These are phyloP conservation scores for Ceratorhiza oryzae-sativae DNA, from an alignment of 1,284 basidiomycete genomes.

Conservation along the genomic window DNA sequence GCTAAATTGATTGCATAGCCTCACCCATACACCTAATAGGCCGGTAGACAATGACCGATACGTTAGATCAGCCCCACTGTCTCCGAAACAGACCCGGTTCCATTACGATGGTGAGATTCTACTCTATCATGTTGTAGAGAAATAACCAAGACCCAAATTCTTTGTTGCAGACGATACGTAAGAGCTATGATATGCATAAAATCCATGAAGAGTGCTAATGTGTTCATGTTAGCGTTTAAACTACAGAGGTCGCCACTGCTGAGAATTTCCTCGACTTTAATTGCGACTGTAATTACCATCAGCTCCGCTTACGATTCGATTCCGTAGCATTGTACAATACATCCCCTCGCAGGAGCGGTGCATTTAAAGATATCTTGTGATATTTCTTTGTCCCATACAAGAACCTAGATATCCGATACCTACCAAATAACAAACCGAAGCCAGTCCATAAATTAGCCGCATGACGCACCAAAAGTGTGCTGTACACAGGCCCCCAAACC, in stretches of 20 bases:
- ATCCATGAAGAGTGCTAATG: slow-evolving; percentile 3
- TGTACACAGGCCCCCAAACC: background rate
- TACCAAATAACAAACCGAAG: slow-evolving; percentile 1
- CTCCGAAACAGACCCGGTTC: slow-evolving; percentile 86
- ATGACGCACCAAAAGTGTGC: background rate
- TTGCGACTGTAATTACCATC: background rate
- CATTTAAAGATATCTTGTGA: background rate
- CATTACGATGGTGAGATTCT: slow-evolving; percentile 70
- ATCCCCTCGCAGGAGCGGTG: background rate
- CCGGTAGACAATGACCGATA: slow-evolving; percentile 82
- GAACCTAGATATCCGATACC: background rate
- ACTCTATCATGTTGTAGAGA: background rate
- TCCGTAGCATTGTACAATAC: background rate
- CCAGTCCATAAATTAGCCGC: slow-evolving; percentile 19
- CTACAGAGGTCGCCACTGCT: background rate
- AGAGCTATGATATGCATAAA: background rate
- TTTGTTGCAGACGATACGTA: slow-evolving; percentile 30
- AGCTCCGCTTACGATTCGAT: background rate
- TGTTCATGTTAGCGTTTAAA: background rate
- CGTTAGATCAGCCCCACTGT: slow-evolving; percentile 76
- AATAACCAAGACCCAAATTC: background rate
- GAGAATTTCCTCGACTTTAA: background rate
- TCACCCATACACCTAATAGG: slow-evolving; percentile 51
- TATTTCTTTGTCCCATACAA: background rate
- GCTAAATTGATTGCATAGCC: slow-evolving; percentile 30